Percentiles rank a stretch among this genome's conserved stretches.
phyloP scores from a whole-genome alignment of 768 basidiomycete genomes.

The Boletus bicolor region DNA sequence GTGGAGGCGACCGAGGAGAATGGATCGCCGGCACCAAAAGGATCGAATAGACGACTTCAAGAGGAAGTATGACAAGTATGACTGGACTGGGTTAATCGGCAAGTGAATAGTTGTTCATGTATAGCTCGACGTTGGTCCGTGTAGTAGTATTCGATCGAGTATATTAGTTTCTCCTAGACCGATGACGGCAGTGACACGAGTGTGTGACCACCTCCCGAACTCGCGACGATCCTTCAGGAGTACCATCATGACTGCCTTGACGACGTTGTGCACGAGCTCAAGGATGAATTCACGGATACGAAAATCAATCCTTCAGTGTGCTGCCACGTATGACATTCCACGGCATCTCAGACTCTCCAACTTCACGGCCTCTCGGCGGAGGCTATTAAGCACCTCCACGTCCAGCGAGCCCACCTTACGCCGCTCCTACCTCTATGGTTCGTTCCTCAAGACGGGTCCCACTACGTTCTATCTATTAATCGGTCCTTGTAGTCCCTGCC shows the following conservation, averaged over 20 bases:
- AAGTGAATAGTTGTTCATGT: constrained; percentile 13
- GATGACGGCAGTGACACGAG: not conserved
- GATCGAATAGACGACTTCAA: constrained; percentile 69
- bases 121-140: not conserved
- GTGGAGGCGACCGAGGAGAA: constrained; percentile 77
- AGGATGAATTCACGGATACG: not conserved
- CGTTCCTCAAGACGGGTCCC: not conserved
- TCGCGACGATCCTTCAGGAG: not conserved
- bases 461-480: not conserved
- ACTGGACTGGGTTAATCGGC: constrained; percentile 78
- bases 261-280: constrained; percentile 5
- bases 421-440: constrained; percentile 65
- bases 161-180: not conserved
- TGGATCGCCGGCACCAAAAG: constrained; percentile 69
- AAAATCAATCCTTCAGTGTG: not conserved
- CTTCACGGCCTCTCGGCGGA: not conserved
- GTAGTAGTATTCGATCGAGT: not conserved
- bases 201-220: not conserved
- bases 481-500: constrained; percentile 55
- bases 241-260: not conserved
- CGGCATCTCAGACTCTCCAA: not conserved
- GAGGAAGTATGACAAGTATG: constrained; percentile 71
- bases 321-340: not conserved
- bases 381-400: constrained; percentile 18
- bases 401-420: constrained; percentile 26